Evolutionary conservation across 495 filamentous ascomycete species (phyloP).

Genomic region (Amphirosellinia nigrospora): DNA sequence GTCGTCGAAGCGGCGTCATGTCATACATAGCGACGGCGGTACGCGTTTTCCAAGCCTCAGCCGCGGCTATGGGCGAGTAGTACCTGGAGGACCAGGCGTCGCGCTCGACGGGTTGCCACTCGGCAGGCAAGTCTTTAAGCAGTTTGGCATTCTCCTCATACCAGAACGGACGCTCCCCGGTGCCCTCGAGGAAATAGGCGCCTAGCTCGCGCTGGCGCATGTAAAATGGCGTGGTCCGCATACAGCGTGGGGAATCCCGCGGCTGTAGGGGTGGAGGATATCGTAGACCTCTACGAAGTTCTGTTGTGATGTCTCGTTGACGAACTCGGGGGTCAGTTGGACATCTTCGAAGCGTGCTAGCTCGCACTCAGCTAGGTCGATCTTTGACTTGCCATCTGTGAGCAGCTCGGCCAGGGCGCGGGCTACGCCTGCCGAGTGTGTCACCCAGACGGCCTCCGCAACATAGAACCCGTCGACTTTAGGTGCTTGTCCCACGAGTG

Average conservation of each 20-base stretch:
- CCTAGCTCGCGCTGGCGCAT: conserved; percentile 52
- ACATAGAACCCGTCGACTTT: conserved; percentile 58
- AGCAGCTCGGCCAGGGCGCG: conserved; percentile 56
- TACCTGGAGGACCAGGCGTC: conserved; percentile 54
- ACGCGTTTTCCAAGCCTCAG: conserved; percentile 60
- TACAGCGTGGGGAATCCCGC: conserved; percentile 52
- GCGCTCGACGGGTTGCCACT: conserved; percentile 52
- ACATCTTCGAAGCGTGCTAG: conserved; percentile 57
- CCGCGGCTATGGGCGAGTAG: conserved; percentile 56
- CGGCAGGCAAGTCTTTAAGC: conserved; percentile 46
- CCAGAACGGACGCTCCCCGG: conserved; percentile 60
- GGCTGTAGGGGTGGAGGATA: conserved; percentile 57
- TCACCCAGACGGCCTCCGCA: conserved; percentile 62
- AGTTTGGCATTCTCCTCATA: conserved; percentile 54
- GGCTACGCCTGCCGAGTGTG: conserved; percentile 60
- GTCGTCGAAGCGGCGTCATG: conserved; percentile 57
- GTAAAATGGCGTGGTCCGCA: conserved; percentile 55
- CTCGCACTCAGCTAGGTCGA: conserved; percentile 57
- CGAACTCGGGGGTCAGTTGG: conserved; percentile 51
- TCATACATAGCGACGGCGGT: conserved; percentile 61
- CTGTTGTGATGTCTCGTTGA: conserved; percentile 55
- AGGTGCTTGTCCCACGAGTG: conserved; percentile 54
- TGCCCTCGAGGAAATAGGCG: conserved; percentile 55
- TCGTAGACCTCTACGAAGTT: conserved; percentile 62
- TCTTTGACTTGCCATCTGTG: conserved; percentile 50